A percentile compares a stretch with the other conserved stretches of the same genome.
Conservation (phyloP, 371 early-diverging fungal genomes). For the Cokeromyces recurvatus region DNA sequence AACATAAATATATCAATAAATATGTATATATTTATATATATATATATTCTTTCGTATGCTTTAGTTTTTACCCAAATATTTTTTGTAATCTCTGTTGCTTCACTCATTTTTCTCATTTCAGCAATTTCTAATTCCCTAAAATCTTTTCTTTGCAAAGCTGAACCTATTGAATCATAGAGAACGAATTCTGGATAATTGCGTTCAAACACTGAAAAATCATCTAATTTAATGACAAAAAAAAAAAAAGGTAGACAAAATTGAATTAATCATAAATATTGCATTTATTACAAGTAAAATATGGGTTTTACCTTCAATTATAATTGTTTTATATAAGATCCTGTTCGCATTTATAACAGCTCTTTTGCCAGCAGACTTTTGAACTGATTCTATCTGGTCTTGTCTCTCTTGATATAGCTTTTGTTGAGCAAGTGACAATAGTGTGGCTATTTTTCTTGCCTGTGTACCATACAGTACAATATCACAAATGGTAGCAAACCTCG, state of each 20-base stretch:
- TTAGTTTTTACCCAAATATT: conserved; percentile 64
- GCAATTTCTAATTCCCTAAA: conserved; percentile 51
- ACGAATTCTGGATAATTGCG: conserved; percentile 44
- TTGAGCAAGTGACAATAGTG: conserved; percentile 42
- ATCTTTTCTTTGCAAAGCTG: conserved; percentile 30
- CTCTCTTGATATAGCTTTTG: conserved; percentile 16
- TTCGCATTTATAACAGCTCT: conserved; percentile 23
- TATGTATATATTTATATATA: no score
- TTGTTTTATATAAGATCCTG: conserved; percentile 27
- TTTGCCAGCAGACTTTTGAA: conserved; percentile 15
- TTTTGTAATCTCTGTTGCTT: conserved; percentile 48
- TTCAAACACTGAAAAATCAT: conserved; percentile 45
- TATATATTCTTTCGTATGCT: no score
- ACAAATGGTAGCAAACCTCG: conserved; percentile 51
- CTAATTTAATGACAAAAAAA: no score
- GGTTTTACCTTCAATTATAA: conserved; percentile 12
- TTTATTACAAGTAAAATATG: neutral
- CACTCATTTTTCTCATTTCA: conserved; percentile 54
- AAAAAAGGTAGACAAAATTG: no score
- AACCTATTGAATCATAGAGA: conserved; percentile 36
- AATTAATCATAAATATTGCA: neutral
- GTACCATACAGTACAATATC: conserved; percentile 38
- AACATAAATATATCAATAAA: no score
- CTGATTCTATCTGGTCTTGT: conserved; percentile 4
- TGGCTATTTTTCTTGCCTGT: conserved; percentile 35